Conservation (phyloP, 768 basidiomycete genomes). For the Dacryopinax spathularia region DNA sequence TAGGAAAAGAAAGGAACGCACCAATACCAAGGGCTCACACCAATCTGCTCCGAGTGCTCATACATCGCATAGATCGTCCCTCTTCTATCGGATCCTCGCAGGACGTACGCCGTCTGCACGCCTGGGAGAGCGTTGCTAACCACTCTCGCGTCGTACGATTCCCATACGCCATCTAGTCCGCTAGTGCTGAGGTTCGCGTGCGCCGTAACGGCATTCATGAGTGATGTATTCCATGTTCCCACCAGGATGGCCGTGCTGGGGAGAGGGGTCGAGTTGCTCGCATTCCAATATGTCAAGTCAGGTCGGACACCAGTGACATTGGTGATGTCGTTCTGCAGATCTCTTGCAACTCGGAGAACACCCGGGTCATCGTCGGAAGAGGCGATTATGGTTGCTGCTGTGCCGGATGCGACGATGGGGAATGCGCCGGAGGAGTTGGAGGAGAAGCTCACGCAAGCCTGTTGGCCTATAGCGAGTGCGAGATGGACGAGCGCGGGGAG, state of each 20-base stretch:
- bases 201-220: conserved; percentile 40
- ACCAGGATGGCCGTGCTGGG: conserved; percentile 40
- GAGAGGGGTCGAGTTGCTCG: conserved; percentile 16
- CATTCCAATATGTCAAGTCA: conserved; percentile 31
- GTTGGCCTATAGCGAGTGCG: conserved; percentile 9
- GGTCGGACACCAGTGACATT: conserved; percentile 44
- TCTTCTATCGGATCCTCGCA: conserved; percentile 54
- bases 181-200: conserved; percentile 42
- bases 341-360: conserved; percentile 44
- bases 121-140: conserved; percentile 45
- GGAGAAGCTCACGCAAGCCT: conserved; percentile 8
- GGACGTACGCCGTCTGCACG: conserved; percentile 46
- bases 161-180: conserved; percentile 50
- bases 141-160: conserved; percentile 39
- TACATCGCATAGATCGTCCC: conserved; percentile 55
- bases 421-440: conserved; percentile 1
- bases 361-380: conserved; percentile 44
- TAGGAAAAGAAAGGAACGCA: background rate
- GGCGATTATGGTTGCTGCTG: conserved; percentile 7
- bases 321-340: conserved; percentile 48
- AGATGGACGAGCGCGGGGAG: background rate
- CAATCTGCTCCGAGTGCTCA: conserved; percentile 56
- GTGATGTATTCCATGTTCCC: conserved; percentile 46
- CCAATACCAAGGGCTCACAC: conserved; percentile 21
- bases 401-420: conserved; percentile 9